These are phyloP conservation scores for Holtermannia corniformis DNA, from an alignment of 768 basidiomycete species.

Conservation along the genomic window DNA sequence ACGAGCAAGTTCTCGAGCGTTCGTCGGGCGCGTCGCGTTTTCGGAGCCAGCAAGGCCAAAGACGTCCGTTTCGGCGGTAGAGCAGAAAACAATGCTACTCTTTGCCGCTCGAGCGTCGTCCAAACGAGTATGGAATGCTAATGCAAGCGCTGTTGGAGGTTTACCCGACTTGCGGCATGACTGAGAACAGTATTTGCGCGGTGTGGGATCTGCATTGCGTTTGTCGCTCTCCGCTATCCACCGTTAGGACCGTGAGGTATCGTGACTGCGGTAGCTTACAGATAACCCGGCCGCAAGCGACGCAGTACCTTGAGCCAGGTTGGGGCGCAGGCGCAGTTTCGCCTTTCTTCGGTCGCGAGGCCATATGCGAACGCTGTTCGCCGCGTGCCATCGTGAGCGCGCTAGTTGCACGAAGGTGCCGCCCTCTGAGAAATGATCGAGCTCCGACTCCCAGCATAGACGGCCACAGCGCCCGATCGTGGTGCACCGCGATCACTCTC, in stretches of 20 bases:
- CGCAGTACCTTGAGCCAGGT: neutral
- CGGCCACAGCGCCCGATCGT: too few relatives aligned
- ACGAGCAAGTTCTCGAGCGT: constrained; percentile 18
- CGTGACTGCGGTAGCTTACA: constrained; percentile 2
- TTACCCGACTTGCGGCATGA: constrained; percentile 14
- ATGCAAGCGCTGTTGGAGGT: neutral
- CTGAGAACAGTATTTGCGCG: constrained; percentile 23
- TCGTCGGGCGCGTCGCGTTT: neutral
- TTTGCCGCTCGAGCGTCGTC: neutral
- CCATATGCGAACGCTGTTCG: neutral
- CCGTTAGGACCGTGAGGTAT: too few relatives aligned
- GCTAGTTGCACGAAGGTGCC: too few relatives aligned
- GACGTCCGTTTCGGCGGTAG: constrained; percentile 6
- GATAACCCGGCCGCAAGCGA: constrained; percentile 11
- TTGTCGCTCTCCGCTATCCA: constrained; percentile 6
- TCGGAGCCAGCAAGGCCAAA: neutral
- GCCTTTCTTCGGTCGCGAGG: neutral
- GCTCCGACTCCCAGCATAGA: too few relatives aligned
- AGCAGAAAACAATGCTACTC: constrained; percentile 3
- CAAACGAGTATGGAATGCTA: constrained; percentile 6
- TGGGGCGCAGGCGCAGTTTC: too few relatives aligned
- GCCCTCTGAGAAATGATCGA: too few relatives aligned
- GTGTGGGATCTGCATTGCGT: constrained; percentile 8
- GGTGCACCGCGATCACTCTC: too few relatives aligned
- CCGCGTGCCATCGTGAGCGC: neutral